phyloP scores from a whole-genome alignment of 306 rosid genomes.

The Senna siamea region DNA sequence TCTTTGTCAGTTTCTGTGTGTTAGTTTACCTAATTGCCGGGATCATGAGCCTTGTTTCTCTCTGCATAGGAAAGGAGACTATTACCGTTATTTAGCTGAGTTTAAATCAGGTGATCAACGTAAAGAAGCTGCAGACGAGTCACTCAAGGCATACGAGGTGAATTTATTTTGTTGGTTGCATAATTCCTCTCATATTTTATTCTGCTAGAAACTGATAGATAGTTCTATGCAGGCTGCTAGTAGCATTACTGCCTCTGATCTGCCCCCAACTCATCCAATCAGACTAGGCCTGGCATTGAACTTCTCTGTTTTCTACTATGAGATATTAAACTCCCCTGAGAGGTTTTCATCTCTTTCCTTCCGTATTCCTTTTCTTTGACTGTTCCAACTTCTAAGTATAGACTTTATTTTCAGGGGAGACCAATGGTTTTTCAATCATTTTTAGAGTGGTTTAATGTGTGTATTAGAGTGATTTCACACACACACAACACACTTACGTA shows the following conservation, averaged over 20 bases:
- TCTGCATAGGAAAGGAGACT: background rate
- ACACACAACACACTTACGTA: too few relatives aligned
- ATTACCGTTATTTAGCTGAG: constrained; percentile 11
- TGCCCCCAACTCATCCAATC: constrained; percentile 16
- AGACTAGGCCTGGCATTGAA: constrained; percentile 22
- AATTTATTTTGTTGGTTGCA: background rate
- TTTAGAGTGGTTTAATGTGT: background rate
- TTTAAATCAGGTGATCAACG: constrained; percentile 2
- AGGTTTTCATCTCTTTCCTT: background rate
- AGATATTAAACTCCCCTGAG: constrained; percentile 4
- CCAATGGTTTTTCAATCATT: background rate
- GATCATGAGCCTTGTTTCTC: background rate
- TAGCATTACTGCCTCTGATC: constrained; percentile 6
- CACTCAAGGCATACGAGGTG: constrained; percentile 12
- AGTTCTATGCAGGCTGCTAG: constrained; percentile 11
- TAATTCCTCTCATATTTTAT: background rate
- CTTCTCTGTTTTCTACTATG: constrained; percentile 6
- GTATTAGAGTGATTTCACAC: background rate
- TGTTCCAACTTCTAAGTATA: background rate
- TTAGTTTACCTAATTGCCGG: background rate
- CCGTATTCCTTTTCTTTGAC: background rate
- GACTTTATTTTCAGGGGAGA: background rate
- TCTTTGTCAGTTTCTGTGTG: background rate
- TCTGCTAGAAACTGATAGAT: background rate
- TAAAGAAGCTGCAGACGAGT: constrained; percentile 9